These are phyloP conservation scores for Gossypium arboreum DNA, from an alignment of 345 rosid species.

Conservation along the genomic window DNA sequence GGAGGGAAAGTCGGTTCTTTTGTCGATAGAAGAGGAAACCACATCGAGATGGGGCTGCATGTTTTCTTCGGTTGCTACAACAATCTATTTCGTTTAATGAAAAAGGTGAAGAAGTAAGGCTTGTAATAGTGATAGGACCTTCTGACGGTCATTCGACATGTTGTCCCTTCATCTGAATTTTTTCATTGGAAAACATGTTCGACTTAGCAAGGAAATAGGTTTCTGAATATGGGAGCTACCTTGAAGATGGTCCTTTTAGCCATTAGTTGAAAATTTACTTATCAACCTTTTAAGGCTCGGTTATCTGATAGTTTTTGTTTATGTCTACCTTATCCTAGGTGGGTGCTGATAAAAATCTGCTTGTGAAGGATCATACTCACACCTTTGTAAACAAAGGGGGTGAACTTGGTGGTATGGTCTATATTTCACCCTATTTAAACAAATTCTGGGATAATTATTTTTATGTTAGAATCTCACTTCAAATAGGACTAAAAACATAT, in stretches of 20 bases:
- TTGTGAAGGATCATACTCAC: conserved; percentile 94
- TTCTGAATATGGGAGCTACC: background rate
- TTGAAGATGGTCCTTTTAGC: background rate
- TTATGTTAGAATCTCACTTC: background rate
- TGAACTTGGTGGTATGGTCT: conserved; percentile 66
- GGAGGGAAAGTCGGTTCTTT: conserved; percentile 99
- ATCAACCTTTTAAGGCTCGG: background rate
- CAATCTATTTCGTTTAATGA: conserved; percentile 94
- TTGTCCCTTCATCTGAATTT: background rate
- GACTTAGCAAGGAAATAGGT: background rate
- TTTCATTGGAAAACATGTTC: background rate
- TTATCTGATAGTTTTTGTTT: conserved; percentile 18
- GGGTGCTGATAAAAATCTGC: conserved; percentile 86
- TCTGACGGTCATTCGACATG: conserved; percentile 8
- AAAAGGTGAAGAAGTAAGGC: conserved; percentile 55
- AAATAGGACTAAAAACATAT: background rate
- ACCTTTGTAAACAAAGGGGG: conserved; percentile 94
- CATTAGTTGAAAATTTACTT: background rate
- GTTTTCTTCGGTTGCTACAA: conserved; percentile 98
- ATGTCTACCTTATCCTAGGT: conserved; percentile 45
- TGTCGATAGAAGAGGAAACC: conserved; percentile 88
- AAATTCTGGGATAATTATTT: conserved; percentile 7
- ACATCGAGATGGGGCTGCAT: conserved; percentile 96
- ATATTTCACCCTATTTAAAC: conserved; percentile 12
- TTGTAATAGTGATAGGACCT: conserved; percentile 2